Conservation (phyloP, 768 basidiomycete species). For the Tulasnella calospora region DNA sequence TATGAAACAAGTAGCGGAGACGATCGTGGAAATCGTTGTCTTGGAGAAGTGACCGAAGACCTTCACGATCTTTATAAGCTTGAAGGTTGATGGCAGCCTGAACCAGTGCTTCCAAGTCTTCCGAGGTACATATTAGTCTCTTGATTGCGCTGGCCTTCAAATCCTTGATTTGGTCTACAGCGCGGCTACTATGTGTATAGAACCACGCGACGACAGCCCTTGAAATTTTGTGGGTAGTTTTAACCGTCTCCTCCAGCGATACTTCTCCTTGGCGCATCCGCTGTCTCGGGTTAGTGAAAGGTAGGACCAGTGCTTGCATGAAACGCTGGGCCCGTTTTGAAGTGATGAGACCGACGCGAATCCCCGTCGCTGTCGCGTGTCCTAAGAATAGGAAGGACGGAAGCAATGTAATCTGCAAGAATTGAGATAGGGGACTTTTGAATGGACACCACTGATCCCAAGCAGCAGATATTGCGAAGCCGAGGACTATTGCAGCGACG, state of each 20-base stretch:
- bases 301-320: too few relatives aligned
- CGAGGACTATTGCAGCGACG: background rate
- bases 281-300: too few relatives aligned
- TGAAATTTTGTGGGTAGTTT: background rate
- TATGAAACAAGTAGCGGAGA: background rate
- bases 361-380: background rate
- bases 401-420: background rate
- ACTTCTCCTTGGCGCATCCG: too few relatives aligned
- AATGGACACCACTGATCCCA: conserved; percentile 1
- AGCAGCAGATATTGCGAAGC: background rate
- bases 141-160: background rate
- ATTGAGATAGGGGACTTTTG: background rate
- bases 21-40: background rate
- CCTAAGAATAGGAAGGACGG: background rate
- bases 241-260: too few relatives aligned
- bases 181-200: background rate
- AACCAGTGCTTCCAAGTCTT: background rate
- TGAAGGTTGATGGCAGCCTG: background rate
- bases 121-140: background rate
- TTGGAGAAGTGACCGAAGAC: background rate
- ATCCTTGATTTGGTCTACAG: background rate
- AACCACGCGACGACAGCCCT: background rate
- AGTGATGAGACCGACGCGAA: too few relatives aligned
- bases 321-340: too few relatives aligned
- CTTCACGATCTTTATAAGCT: background rate